These are phyloP conservation scores for Pogostemon cablin DNA, from an alignment of 257 asterid species.

Conservation along the genomic window DNA sequence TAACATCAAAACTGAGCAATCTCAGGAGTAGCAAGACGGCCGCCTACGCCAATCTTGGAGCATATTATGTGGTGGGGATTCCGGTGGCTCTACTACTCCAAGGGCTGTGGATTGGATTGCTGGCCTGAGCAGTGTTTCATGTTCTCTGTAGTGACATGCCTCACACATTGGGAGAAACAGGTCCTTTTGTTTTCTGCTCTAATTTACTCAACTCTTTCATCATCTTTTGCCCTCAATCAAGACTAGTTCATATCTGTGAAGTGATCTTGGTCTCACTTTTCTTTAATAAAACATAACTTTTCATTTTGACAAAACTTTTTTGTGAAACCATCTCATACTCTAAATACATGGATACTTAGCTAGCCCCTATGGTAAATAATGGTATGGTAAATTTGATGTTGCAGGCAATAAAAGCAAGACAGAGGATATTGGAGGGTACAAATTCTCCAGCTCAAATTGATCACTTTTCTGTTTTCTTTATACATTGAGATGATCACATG, in stretches of 20 bases:
- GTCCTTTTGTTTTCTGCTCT: neutral
- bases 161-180: neutral
- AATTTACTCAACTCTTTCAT: neutral
- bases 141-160: neutral
- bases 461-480: too few relatives aligned
- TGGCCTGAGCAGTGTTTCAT: neutral
- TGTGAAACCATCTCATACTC: too few relatives aligned
- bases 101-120: slow-evolving; percentile 22
- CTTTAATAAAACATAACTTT: too few relatives aligned
- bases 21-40: slow-evolving; percentile 13
- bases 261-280: too few relatives aligned
- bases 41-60: neutral
- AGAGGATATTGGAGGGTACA: neutral
- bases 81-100: neutral
- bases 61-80: slow-evolving; percentile 8
- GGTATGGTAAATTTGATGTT: neutral
- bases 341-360: too few relatives aligned
- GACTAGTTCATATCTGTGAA: neutral
- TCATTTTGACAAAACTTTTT: too few relatives aligned
- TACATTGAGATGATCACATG: too few relatives aligned
- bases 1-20: too few relatives aligned
- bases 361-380: too few relatives aligned
- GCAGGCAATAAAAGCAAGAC: slow-evolving; percentile 13
- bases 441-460: too few relatives aligned
- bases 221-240: neutral